These are phyloP conservation scores for Beauveria sp. DNA, from an alignment of 2,329 filamentous ascomycete species.

Conservation along the genomic window DNA sequence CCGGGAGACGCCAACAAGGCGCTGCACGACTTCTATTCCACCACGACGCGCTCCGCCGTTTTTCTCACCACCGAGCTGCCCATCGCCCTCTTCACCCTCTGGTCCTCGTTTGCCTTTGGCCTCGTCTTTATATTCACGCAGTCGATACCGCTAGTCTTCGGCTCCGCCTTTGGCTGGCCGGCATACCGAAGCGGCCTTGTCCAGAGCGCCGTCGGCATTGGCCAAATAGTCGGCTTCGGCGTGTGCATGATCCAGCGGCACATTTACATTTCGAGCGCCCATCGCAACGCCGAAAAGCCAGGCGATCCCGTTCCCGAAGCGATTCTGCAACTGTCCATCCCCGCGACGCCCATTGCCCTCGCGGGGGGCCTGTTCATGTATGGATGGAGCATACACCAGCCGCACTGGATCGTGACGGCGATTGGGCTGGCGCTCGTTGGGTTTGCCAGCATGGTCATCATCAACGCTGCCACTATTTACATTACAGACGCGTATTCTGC, in stretches of 20 bases:
- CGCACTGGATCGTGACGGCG: conserved; percentile 13
- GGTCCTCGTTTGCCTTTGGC: conserved; percentile 14
- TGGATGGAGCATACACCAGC: conserved; percentile 11
- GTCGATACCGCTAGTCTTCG: conserved; percentile 12
- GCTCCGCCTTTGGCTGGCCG: conserved; percentile 4
- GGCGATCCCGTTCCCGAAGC: conserved; percentile 11
- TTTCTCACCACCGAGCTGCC: conserved; percentile 13
- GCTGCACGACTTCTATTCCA: not conserved
- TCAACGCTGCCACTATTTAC: conserved; percentile 12
- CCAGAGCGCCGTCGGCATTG: conserved; percentile 12
- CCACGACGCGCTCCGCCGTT: conserved; percentile 8
- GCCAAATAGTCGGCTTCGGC: conserved; percentile 11
- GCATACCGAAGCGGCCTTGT: conserved; percentile 8
- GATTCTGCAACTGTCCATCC: conserved; percentile 12
- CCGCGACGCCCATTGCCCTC: conserved; percentile 5
- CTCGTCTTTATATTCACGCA: conserved; percentile 14
- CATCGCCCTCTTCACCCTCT: conserved; percentile 12
- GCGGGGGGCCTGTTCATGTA: conserved; percentile 14
- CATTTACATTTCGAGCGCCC: conserved; percentile 3
- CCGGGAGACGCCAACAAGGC: not conserved
- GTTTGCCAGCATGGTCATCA: conserved; percentile 12
- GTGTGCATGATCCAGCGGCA: conserved; percentile 6
- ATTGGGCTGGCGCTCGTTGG: conserved; percentile 10
- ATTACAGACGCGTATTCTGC: conserved; percentile 11
- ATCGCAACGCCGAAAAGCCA: not conserved